phyloP scores from a whole-genome alignment of 805 yeast species.

The Barnettozyma siamensis region DNA sequence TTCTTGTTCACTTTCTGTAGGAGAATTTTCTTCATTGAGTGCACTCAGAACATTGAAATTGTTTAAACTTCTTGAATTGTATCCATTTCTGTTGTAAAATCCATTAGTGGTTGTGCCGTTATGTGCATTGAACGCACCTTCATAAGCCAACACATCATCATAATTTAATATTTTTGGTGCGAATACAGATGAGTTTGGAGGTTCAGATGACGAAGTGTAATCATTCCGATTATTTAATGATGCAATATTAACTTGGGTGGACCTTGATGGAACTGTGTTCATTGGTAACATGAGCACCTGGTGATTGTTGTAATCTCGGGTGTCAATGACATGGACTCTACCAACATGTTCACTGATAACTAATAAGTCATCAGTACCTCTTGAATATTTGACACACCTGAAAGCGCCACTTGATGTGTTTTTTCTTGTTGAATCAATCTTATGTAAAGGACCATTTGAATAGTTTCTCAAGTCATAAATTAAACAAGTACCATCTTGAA shows the following conservation, averaged over 20 bases:
- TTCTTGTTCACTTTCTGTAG: slow-evolving; percentile 5
- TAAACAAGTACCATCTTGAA: slow-evolving; percentile 79
- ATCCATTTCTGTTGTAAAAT: slow-evolving; percentile 6
- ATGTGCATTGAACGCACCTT: slow-evolving; percentile 10
- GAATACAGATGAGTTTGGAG: slow-evolving; percentile 1
- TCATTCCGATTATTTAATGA: slow-evolving; percentile 5
- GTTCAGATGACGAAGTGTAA: background rate
- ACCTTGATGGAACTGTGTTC: slow-evolving; percentile 8
- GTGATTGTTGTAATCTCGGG: slow-evolving; percentile 66
- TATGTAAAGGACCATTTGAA: slow-evolving; percentile 41
- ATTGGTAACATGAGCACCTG: slow-evolving; percentile 68
- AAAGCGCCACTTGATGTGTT: slow-evolving; percentile 57
- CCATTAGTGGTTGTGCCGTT: background rate
- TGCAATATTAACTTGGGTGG: slow-evolving; percentile 2
- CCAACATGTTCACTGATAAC: slow-evolving; percentile 82
- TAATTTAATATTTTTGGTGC: slow-evolving; percentile 22
- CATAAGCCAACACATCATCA: slow-evolving; percentile 20
- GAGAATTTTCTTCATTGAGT: slow-evolving; percentile 17
- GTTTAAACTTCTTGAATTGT: slow-evolving; percentile 19
- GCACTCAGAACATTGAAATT: slow-evolving; percentile 22
- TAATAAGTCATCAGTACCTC: slow-evolving; percentile 68
- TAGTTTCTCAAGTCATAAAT: slow-evolving; percentile 72
- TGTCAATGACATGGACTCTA: slow-evolving; percentile 77
- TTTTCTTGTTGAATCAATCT: slow-evolving; percentile 55
- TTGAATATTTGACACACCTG: slow-evolving; percentile 55